Evolutionary conservation across 1,139 yeast species (phyloP).

Genomic region (Pichia sp.): DNA sequence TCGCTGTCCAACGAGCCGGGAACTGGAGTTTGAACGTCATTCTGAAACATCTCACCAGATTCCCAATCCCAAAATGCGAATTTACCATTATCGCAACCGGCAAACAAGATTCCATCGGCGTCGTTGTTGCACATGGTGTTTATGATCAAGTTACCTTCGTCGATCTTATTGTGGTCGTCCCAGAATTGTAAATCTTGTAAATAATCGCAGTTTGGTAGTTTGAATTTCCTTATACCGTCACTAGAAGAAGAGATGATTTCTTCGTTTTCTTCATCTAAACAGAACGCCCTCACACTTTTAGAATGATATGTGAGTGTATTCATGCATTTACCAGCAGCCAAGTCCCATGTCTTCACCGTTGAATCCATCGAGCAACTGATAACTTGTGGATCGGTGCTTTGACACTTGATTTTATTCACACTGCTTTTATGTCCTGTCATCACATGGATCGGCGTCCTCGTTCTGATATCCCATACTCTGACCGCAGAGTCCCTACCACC

Average conservation of each 20-base stretch:
- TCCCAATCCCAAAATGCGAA: conserved; percentile 79
- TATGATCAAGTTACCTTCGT: conserved; percentile 43
- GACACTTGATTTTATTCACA: conserved; percentile 65
- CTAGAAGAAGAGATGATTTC: conserved; percentile 81
- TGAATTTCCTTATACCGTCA: conserved; percentile 83
- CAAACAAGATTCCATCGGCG: conserved; percentile 61
- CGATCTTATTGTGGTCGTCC: conserved; percentile 39
- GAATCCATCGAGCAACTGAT: conserved; percentile 82
- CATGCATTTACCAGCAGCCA: conserved; percentile 61
- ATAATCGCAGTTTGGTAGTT: conserved; percentile 72
- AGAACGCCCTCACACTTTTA: conserved; percentile 74
- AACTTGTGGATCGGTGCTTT: conserved; percentile 80
- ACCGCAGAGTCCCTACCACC: conserved; percentile 91
- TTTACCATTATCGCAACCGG: conserved; percentile 84
- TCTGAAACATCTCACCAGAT: conserved; percentile 62
- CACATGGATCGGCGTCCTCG: conserved; percentile 72
- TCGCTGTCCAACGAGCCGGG: conserved; percentile 73
- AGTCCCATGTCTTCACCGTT: conserved; percentile 86
- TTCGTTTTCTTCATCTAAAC: conserved; percentile 66
- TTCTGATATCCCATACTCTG: conserved; percentile 91
- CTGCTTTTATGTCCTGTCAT: conserved; percentile 81
- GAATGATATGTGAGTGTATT: conserved; percentile 79
- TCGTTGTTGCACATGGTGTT: conserved; percentile 65
- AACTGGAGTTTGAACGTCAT: conserved; percentile 46
- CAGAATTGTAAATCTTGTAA: conserved; percentile 51